A percentile compares a stretch with the other conserved stretches of the same genome.
phyloP scores from a whole-genome alignment of 352 stramenopile genomes.

The Plasmopara muralis region DNA sequence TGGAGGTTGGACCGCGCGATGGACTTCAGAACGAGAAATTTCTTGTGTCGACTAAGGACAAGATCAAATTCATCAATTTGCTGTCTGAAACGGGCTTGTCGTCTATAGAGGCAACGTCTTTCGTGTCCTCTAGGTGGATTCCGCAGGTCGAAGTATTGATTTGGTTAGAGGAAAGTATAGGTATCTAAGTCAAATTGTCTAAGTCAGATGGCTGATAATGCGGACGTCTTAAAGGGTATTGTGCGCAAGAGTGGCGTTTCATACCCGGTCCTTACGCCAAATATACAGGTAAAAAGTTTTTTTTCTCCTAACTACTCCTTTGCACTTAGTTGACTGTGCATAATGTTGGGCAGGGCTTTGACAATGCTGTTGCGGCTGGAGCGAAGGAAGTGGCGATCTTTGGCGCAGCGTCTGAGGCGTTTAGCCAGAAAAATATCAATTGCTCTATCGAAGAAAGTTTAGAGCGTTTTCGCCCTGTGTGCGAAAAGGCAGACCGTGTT shows the following conservation, averaged over 20 bases:
- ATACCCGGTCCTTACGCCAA: constrained; percentile 91
- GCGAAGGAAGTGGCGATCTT: constrained; percentile 95
- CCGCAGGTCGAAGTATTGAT: constrained; percentile 56
- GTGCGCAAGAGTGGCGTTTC: constrained; percentile 62
- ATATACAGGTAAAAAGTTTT: constrained; percentile 62
- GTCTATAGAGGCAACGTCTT: constrained; percentile 91
- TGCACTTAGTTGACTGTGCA: background rate
- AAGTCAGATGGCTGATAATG: constrained; percentile 90
- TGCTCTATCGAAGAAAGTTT: constrained; percentile 94
- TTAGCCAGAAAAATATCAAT: constrained; percentile 96
- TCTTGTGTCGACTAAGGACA: constrained; percentile 82
- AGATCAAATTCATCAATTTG: constrained; percentile 89
- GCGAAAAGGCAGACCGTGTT: constrained; percentile 66
- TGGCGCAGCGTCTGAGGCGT: constrained; percentile 91
- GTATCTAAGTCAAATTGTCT: constrained; percentile 8
- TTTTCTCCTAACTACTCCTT: background rate
- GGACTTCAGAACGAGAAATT: constrained; percentile 94
- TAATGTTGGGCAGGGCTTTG: constrained; percentile 58
- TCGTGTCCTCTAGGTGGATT: constrained; percentile 97
- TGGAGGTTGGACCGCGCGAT: constrained; percentile 93
- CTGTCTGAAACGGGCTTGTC: constrained; percentile 85
- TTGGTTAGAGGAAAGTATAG: background rate
- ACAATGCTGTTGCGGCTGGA: constrained; percentile 75
- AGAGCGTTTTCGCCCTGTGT: constrained; percentile 87
- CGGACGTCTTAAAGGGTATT: constrained; percentile 85